Conservation (phyloP, 2,329 filamentous ascomycete genomes). For the Aspergillus terreus region DNA sequence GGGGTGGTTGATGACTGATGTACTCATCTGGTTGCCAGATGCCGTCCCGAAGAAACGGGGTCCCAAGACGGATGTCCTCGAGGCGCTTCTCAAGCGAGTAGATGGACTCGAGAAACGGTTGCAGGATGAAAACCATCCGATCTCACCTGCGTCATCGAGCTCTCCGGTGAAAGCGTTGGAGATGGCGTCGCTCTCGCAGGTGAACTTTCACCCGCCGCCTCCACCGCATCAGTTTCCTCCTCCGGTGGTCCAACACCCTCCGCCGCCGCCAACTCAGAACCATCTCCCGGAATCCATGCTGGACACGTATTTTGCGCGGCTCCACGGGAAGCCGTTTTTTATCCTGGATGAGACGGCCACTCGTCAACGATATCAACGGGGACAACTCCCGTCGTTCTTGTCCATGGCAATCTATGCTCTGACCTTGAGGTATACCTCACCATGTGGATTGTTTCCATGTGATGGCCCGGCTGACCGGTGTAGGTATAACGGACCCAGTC, state of each 20-base stretch:
- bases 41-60: slow-evolving; percentile 86
- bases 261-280: slow-evolving; percentile 36
- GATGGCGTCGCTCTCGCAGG: slow-evolving; percentile 7
- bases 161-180: slow-evolving; percentile 34
- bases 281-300: slow-evolving; percentile 62
- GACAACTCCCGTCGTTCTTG: slow-evolving; percentile 56
- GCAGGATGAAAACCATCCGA: slow-evolving; percentile 59
- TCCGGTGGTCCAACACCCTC: slow-evolving; percentile 13
- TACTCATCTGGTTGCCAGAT: slow-evolving; percentile 51
- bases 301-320: slow-evolving; percentile 73
- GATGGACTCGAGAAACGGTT: slow-evolving; percentile 79
- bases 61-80: slow-evolving; percentile 84
- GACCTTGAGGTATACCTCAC: slow-evolving; percentile 52
- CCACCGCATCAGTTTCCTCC: slow-evolving; percentile 13
- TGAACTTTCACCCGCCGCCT: slow-evolving; percentile 4
- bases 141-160: slow-evolving; percentile 43
- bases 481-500: slow-evolving; percentile 69
- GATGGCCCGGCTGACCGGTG: no score
- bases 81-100: slow-evolving; percentile 77
- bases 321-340: slow-evolving; percentile 78
- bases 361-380: slow-evolving; percentile 66
- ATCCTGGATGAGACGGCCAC: slow-evolving; percentile 74
- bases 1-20: slow-evolving; percentile 5
- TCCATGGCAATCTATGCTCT: slow-evolving; percentile 56
- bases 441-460: slow-evolving; percentile 14